phyloP scores from a whole-genome alignment of 371 early-diverging fungal genomes.

The Zopfochytrium polystomum region DNA sequence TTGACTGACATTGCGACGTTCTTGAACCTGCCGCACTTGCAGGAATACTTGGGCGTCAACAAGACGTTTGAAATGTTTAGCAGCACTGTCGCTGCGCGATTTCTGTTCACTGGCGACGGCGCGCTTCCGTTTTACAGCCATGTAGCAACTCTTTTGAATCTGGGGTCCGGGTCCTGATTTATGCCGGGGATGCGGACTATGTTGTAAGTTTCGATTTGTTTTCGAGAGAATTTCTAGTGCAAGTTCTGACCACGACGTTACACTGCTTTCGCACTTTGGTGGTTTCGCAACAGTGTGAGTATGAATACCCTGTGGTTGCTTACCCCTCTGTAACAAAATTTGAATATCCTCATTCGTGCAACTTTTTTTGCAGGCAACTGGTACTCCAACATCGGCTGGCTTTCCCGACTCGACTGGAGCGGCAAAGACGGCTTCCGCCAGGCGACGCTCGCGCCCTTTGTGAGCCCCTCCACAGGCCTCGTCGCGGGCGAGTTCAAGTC shows the following conservation, averaged over 20 bases:
- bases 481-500: slow-evolving; percentile 72
- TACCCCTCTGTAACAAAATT: slow-evolving; percentile 41
- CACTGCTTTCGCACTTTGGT: background rate
- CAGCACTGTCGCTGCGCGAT: slow-evolving; percentile 70
- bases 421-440: slow-evolving; percentile 64
- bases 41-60: slow-evolving; percentile 68
- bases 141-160: slow-evolving; percentile 76
- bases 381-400: slow-evolving; percentile 94
- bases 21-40: slow-evolving; percentile 77
- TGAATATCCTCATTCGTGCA: background rate
- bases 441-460: slow-evolving; percentile 63
- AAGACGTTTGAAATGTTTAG: slow-evolving; percentile 76
- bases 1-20: slow-evolving; percentile 64
- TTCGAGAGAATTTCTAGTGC: too few relatives aligned
- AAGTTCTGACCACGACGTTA: background rate
- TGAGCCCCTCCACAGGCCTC: slow-evolving; percentile 35
- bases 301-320: background rate
- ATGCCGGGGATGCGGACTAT: slow-evolving; percentile 75
- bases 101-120: slow-evolving; percentile 81
- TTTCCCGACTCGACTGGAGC: slow-evolving; percentile 74
- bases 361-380: slow-evolving; percentile 64
- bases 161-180: slow-evolving; percentile 77
- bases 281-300: background rate
- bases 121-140: slow-evolving; percentile 79
- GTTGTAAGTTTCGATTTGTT: slow-evolving; percentile 38